A percentile compares a stretch with the other conserved stretches of the same genome.
Evolutionary conservation across 2,329 filamentous ascomycete species (phyloP).

Genomic region (Pyrenochaeta sp.): DNA sequence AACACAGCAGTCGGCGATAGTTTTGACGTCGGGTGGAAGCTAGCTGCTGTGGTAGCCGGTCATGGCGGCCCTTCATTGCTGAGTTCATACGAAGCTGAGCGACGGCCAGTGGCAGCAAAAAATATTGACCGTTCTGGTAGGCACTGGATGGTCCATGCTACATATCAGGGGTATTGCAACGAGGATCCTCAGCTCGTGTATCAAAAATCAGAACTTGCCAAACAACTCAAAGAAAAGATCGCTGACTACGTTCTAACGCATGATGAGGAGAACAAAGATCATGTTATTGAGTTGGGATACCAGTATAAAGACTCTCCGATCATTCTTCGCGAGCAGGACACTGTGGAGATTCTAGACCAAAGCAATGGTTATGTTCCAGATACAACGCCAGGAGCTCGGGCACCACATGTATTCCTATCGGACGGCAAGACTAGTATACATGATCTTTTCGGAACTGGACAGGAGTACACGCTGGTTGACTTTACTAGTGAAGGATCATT

Average conservation of each 20-base stretch:
- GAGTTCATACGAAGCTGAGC: constrained; percentile 37
- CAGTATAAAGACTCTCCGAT: constrained; percentile 18
- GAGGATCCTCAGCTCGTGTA: neutral
- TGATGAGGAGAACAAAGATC: constrained; percentile 34
- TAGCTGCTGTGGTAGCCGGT: constrained; percentile 35
- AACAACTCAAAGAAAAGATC: constrained; percentile 8
- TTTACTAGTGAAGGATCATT: constrained; percentile 9
- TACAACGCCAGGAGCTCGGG: constrained; percentile 40
- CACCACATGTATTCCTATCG: constrained; percentile 41
- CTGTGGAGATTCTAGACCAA: constrained; percentile 18
- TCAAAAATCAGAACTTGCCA: neutral
- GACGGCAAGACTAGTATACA: constrained; percentile 33
- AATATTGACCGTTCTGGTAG: constrained; percentile 31
- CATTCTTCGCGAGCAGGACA: constrained; percentile 2
- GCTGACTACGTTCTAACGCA: constrained; percentile 15
- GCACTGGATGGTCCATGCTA: constrained; percentile 13
- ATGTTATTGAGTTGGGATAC: constrained; percentile 39
- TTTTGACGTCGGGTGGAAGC: constrained; percentile 47
- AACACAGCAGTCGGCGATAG: constrained; percentile 49
- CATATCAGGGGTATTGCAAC: neutral
- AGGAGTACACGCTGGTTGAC: constrained; percentile 26
- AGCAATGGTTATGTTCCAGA: constrained; percentile 29
- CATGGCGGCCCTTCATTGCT: constrained; percentile 32
- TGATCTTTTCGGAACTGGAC: constrained; percentile 36
- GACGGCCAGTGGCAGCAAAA: constrained; percentile 33